Evolutionary conservation across 1,284 basidiomycete genomes (phyloP).

Genomic region (Microbotryum violaceum): DNA sequence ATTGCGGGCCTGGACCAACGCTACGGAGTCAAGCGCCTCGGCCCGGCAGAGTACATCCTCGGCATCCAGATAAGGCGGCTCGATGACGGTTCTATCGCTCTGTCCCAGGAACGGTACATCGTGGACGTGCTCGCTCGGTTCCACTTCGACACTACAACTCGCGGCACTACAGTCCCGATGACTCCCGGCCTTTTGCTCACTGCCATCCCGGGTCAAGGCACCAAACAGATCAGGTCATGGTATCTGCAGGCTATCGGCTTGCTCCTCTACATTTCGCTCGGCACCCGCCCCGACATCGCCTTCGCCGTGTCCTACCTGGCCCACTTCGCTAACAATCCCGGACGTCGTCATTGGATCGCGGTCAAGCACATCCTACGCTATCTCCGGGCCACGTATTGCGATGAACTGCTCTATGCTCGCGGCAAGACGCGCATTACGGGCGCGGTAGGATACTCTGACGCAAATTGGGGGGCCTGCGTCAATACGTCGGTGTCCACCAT

Average conservation of each 20-base stretch:
- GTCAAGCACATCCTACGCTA: slow-evolving; percentile 39
- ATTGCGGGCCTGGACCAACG: slow-evolving; percentile 33
- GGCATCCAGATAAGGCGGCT: slow-evolving; percentile 41
- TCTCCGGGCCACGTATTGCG: slow-evolving; percentile 35
- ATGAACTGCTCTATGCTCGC: slow-evolving; percentile 23
- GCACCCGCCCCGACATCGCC: slow-evolving; percentile 39
- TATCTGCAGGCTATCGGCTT: slow-evolving; percentile 32
- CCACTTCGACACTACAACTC: neutral
- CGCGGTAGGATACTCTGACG: slow-evolving; percentile 1
- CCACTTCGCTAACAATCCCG: slow-evolving; percentile 36
- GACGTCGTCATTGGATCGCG: slow-evolving; percentile 32
- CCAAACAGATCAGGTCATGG: no score
- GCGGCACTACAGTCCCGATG: slow-evolving; percentile 1
- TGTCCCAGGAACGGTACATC: slow-evolving; percentile 41
- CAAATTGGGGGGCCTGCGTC: slow-evolving; percentile 1
- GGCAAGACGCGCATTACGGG: slow-evolving; percentile 3
- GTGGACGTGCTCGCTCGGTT: slow-evolving; percentile 39
- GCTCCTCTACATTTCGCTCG: slow-evolving; percentile 39
- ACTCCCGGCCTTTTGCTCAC: slow-evolving; percentile 10
- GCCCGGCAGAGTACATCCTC: slow-evolving; percentile 39
- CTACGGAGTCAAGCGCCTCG: slow-evolving; percentile 40
- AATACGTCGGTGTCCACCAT: no score
- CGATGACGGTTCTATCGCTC: slow-evolving; percentile 35
- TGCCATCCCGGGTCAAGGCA: neutral
- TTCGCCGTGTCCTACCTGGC: slow-evolving; percentile 37